These are phyloP conservation scores for Ceratobasidium sp. DNA, from an alignment of 1,284 basidiomycete genomes.

Conservation along the genomic window DNA sequence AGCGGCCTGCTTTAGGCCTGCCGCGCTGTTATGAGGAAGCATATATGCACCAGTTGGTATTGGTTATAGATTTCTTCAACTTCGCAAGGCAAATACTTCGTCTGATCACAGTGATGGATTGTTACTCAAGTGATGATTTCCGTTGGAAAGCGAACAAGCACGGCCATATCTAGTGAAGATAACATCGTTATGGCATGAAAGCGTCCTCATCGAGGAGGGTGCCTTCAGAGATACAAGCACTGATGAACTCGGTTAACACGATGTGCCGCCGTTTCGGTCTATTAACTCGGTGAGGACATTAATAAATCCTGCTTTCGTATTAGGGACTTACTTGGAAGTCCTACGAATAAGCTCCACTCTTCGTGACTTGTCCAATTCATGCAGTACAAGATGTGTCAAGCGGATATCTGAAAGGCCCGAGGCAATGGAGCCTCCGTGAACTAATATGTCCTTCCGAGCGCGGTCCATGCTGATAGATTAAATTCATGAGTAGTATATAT, in stretches of 20 bases:
- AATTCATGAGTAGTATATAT: conserved; percentile 43
- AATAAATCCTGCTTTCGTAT: background rate
- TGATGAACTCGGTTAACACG: conserved; percentile 76
- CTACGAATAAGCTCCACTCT: conserved; percentile 70
- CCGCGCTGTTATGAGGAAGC: no score
- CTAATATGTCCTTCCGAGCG: conserved; percentile 59
- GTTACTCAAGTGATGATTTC: no score
- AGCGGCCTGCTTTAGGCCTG: no score
- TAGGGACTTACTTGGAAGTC: conserved; percentile 68
- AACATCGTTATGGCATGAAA: conserved; percentile 38
- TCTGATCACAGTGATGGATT: no score
- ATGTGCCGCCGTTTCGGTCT: conserved; percentile 81
- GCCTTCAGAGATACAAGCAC: conserved; percentile 77
- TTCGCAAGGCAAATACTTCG: no score
- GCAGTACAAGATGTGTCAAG: conserved; percentile 83
- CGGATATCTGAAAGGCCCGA: conserved; percentile 70
- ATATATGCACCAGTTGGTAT: no score
- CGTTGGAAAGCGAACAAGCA: no score
- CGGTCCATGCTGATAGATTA: conserved; percentile 60
- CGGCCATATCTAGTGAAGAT: no score
- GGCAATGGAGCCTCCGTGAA: conserved; percentile 73
- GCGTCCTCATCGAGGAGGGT: conserved; percentile 77
- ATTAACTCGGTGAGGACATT: conserved; percentile 42
- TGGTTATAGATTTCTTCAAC: no score
- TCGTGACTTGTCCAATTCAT: conserved; percentile 75